Conservation (phyloP, 2,329 filamentous ascomycete species). For the Hypomyces perniciosus region DNA sequence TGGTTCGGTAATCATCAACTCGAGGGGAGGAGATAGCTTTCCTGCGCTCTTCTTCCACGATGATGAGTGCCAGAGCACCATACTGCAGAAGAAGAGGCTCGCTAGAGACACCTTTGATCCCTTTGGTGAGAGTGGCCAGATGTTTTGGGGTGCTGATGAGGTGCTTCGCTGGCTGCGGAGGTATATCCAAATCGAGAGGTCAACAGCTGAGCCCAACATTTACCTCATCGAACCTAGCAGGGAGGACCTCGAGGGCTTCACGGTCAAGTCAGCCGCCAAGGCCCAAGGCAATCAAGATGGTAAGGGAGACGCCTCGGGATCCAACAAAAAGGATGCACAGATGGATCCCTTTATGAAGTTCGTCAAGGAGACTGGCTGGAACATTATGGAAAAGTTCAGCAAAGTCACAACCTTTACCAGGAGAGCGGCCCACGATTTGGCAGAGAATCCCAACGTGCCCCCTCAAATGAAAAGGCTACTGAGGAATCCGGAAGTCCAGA, state of each 20-base stretch:
- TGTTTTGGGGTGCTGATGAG: slow-evolving; percentile 98
- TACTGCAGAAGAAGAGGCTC: slow-evolving; percentile 83
- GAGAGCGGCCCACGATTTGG: slow-evolving; percentile 83
- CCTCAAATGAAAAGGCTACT: slow-evolving; percentile 81
- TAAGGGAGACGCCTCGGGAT: slow-evolving; percentile 13
- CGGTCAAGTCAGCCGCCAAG: slow-evolving; percentile 45
- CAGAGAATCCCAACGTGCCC: slow-evolving; percentile 85
- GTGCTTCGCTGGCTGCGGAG: slow-evolving; percentile 83
- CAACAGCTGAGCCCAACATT: slow-evolving; percentile 78
- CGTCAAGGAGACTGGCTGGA: slow-evolving; percentile 93
- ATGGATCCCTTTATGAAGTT: slow-evolving; percentile 95
- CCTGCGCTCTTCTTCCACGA: slow-evolving; percentile 97
- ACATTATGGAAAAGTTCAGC: slow-evolving; percentile 91
- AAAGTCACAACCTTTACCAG: slow-evolving; percentile 95
- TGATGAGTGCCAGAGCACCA: slow-evolving; percentile 91
- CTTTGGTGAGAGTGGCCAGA: slow-evolving; percentile 74
- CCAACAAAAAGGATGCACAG: slow-evolving; percentile 54
- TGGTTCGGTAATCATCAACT: slow-evolving; percentile 90
- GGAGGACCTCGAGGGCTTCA: slow-evolving; percentile 80
- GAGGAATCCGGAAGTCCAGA: slow-evolving; percentile 90
- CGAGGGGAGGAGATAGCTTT: slow-evolving; percentile 82
- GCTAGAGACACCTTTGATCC: slow-evolving; percentile 83
- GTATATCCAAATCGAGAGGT: slow-evolving; percentile 78
- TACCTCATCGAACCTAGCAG: slow-evolving; percentile 83
- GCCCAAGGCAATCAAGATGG: slow-evolving; percentile 25